These are phyloP conservation scores for Echites panduratus DNA, from an alignment of 257 asterid species.

Conservation along the genomic window DNA sequence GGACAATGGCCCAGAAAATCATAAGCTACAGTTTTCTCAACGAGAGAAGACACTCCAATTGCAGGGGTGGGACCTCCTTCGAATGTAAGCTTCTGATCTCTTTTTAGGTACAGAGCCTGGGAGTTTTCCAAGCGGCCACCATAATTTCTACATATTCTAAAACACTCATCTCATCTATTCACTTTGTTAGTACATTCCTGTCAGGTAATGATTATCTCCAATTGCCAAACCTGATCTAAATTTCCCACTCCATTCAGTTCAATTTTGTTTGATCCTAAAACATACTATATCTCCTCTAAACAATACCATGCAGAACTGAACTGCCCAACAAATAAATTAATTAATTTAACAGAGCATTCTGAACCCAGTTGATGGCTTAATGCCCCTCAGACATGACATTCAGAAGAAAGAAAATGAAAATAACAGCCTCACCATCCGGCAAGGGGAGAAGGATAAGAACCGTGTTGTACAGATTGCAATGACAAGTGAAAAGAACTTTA, in stretches of 20 bases:
- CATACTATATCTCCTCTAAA: too few species aligned
- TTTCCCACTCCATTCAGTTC: neutral
- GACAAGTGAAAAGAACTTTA: neutral
- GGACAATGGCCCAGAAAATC: constrained; percentile 11
- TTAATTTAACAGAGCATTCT: neutral
- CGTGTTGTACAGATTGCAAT: neutral
- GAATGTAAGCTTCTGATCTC: neutral
- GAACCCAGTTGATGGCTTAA: neutral
- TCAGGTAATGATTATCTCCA: neutral
- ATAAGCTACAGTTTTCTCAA: neutral
- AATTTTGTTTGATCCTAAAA: neutral
- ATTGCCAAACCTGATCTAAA: neutral
- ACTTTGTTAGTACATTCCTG: neutral
- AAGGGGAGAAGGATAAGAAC: neutral
- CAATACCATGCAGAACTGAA: neutral
- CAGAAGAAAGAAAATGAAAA: too few species aligned
- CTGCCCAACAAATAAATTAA: neutral
- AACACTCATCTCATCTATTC: neutral
- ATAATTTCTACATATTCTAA: neutral
- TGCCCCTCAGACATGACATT: too few species aligned
- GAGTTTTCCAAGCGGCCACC: neutral
- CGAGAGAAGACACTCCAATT: neutral
- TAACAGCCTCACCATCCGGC: too few species aligned
- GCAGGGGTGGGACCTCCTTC: neutral
- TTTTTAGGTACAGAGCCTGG: neutral